These are phyloP conservation scores for Xylaria sp. DNA, from an alignment of 2,329 filamentous ascomycete species.

Conservation along the genomic window DNA sequence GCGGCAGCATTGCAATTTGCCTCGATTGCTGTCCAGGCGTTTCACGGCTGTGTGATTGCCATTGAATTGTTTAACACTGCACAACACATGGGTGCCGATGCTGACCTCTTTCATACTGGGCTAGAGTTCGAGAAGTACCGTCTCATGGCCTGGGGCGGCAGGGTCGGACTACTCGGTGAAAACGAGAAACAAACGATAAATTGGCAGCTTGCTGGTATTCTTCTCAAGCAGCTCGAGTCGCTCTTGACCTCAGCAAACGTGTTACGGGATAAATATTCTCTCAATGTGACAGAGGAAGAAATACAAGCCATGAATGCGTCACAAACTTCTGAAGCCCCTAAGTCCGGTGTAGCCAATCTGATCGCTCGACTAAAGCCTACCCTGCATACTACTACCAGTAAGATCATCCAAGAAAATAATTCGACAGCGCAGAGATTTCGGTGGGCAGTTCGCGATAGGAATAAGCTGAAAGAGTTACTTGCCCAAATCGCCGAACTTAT, in stretches of 20 bases:
- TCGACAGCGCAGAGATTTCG: conserved; percentile 23
- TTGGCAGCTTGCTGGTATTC: conserved; percentile 28
- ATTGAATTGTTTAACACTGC: conserved; percentile 29
- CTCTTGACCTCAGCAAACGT: conserved; percentile 27
- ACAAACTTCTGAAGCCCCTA: neutral
- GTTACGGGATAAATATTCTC: conserved; percentile 26
- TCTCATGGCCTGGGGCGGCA: conserved; percentile 26
- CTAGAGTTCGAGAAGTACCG: conserved; percentile 33
- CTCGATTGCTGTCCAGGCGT: conserved; percentile 24
- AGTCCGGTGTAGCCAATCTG: conserved; percentile 24
- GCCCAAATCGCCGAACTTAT: conserved; percentile 20
- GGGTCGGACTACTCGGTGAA: conserved; percentile 23
- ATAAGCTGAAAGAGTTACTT: conserved; percentile 25
- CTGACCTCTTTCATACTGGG: conserved; percentile 27
- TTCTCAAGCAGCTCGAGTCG: conserved; percentile 25
- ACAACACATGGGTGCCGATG: conserved; percentile 30
- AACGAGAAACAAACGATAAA: conserved; percentile 23
- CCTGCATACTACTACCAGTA: conserved; percentile 22
- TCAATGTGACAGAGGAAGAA: conserved; percentile 28
- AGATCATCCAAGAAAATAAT: conserved; percentile 30
- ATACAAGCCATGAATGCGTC: conserved; percentile 10
- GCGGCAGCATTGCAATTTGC: conserved; percentile 24
- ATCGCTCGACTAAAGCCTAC: conserved; percentile 25
- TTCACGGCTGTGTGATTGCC: conserved; percentile 27
- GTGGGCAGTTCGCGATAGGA: conserved; percentile 27